Conservation (phyloP, 1,139 yeast species). For the Kluyveromyces sp. region DNA sequence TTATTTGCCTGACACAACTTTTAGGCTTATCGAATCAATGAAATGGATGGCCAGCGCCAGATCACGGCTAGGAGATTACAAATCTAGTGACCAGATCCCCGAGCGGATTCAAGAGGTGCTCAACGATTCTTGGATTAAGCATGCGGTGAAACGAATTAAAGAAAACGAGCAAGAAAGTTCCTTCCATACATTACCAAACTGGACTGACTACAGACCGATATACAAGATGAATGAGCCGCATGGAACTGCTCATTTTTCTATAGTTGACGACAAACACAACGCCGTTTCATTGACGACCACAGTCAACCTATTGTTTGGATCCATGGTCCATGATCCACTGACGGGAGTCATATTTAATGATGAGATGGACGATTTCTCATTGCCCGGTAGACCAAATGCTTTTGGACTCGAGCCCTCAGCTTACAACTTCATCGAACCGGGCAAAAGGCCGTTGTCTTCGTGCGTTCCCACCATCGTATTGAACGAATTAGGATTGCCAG, state of each 20-base stretch:
- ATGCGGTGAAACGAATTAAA: conserved; percentile 42
- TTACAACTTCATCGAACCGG: conserved; percentile 68
- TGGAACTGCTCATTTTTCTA: conserved; percentile 83
- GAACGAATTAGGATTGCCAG: conserved; percentile 45
- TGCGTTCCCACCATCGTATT: conserved; percentile 68
- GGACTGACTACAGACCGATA: conserved; percentile 72
- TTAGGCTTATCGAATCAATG: conserved; percentile 75
- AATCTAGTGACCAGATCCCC: conserved; percentile 25
- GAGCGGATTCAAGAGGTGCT: conserved; percentile 34
- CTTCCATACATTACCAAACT: conserved; percentile 46
- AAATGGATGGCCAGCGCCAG: conserved; percentile 90
- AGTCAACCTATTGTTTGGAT: conserved; percentile 79
- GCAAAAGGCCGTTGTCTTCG: conserved; percentile 78
- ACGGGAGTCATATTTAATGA: conserved; percentile 84
- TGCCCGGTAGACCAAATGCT: conserved; percentile 61
- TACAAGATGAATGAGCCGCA: conserved; percentile 70
- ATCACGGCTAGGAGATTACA: conserved; percentile 69
- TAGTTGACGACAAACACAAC: conserved; percentile 60
- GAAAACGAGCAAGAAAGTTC: conserved; percentile 30
- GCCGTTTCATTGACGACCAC: conserved; percentile 88
- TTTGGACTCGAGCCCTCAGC: conserved; percentile 76
- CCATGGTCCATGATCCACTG: conserved; percentile 65
- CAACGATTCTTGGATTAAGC: conserved; percentile 48
- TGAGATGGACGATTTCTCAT: conserved; percentile 95
- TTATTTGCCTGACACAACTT: conserved; percentile 45